Conservation (phyloP, 331 rosid genomes). For the Prunus yedoensis region DNA sequence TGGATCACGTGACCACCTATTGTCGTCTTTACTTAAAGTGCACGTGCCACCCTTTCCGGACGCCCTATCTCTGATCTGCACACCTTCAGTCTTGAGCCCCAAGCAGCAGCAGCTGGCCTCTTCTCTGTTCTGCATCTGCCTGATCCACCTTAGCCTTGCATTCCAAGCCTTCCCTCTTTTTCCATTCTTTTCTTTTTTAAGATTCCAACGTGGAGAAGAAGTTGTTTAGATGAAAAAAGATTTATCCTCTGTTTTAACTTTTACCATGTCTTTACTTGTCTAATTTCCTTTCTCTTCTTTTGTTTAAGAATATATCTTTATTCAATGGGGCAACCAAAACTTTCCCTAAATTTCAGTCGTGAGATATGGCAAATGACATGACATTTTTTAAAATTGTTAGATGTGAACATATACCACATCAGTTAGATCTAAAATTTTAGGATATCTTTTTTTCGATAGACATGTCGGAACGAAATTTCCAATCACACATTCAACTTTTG, state of each 20-base stretch:
- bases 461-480: too few species aligned
- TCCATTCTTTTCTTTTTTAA: conserved; percentile 13
- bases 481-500: too few species aligned
- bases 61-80: neutral
- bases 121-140: too few species aligned
- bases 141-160: conserved; percentile 31
- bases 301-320: neutral
- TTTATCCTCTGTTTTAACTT: conserved; percentile 1
- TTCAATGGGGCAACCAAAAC: neutral
- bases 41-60: conserved; percentile 38
- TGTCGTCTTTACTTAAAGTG: conserved; percentile 48
- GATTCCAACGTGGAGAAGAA: conserved; percentile 37
- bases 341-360: neutral
- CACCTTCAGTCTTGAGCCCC: conserved; percentile 29
- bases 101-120: conserved; percentile 1
- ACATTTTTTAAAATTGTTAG: too few species aligned
- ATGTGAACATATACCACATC: too few species aligned
- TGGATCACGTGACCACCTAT: conserved; percentile 47
- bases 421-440: too few species aligned
- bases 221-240: conserved; percentile 15
- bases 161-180: conserved; percentile 32
- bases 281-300: neutral
- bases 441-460: too few species aligned
- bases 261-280: neutral
- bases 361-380: too few species aligned